Evolutionary conservation across 805 yeast genomes (phyloP).

Genomic region (Metschnikowia similis): DNA sequence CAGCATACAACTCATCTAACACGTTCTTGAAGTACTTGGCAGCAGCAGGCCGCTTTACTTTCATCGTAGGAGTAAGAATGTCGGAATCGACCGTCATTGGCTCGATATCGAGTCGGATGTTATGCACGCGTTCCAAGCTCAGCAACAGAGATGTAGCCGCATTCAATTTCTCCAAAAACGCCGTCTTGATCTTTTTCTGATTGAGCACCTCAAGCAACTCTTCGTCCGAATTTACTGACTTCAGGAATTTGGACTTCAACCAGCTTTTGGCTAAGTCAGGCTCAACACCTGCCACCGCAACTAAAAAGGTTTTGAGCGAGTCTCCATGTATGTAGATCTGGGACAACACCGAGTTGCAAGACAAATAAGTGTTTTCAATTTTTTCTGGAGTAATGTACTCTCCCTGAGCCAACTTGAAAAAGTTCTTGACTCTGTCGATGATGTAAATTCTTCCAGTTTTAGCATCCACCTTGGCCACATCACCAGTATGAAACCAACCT

Average conservation of each 20-base stretch:
- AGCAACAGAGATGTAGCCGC: slow-evolving; percentile 36
- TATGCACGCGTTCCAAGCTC: slow-evolving; percentile 63
- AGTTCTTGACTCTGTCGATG: slow-evolving; percentile 29
- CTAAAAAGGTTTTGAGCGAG: slow-evolving; percentile 50
- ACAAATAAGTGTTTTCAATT: slow-evolving; percentile 19
- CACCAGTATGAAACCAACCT: slow-evolving; percentile 30
- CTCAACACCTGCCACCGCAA: slow-evolving; percentile 62
- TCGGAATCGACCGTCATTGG: slow-evolving; percentile 61
- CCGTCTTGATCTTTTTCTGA: slow-evolving; percentile 25
- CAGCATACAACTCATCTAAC: slow-evolving; percentile 14
- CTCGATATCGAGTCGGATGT: slow-evolving; percentile 48
- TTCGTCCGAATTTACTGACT: slow-evolving; percentile 6
- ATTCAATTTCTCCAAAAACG: slow-evolving; percentile 37
- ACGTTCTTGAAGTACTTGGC: slow-evolving; percentile 19
- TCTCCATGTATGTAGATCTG: slow-evolving; percentile 67
- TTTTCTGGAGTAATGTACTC: slow-evolving; percentile 19
- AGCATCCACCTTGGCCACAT: slow-evolving; percentile 48
- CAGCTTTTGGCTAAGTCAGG: slow-evolving; percentile 24
- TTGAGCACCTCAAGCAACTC: slow-evolving; percentile 26
- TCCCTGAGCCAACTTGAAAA: slow-evolving; percentile 20
- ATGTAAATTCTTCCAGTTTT: slow-evolving; percentile 14
- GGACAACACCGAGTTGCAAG: slow-evolving; percentile 44
- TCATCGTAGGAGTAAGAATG: slow-evolving; percentile 63
- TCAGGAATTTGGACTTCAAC: slow-evolving; percentile 9
- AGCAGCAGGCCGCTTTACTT: slow-evolving; percentile 41